Evolutionary conservation across 2,329 filamentous ascomycete genomes (phyloP), one percentile per base, ranked within the genome.

Genomic region (Diaporthe citri): DNA sequence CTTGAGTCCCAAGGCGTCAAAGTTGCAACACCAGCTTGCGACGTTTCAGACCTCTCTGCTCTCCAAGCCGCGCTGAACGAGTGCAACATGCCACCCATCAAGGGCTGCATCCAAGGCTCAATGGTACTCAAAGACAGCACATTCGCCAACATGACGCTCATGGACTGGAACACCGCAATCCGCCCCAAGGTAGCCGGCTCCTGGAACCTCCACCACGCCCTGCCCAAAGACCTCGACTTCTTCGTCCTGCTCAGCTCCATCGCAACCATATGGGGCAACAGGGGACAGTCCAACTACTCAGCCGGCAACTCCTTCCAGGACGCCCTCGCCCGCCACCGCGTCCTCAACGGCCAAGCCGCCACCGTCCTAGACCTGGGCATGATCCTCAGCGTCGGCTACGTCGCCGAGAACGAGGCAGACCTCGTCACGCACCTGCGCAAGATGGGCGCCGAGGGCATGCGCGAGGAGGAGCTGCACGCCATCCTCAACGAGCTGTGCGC

Each of bases 351-450:
- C 25, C 76, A 78, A 36, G 66, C 74, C 1, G 76, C 74, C 13
- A 74, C 79, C 13, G 75, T 76, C 20, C 55, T 79, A 8, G 75
- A 79, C n/a, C 77, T 80, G 43, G 76, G 75, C 20, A 73, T 62
- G 41, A 41, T 67, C 25, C 31, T 31, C 9, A 17, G n/a, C 31
- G 71, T 59, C 31, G 71, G 71, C 60, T 77, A 78, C 56, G 76
- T 79, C 15, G 77, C 77, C 12, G 78, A 80, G 55, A 76, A 77
- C 31, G 76, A 76, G 31, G 79, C 79, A 0, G 85, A 77, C 46
- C 74, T 79, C 10, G 59, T 80, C 43, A 72, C 77, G 25, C 76
- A 78, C 9, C 74, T 80, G 8, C 70, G 51, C 8, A 34, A 71
- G 10, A 62, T 51, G n/a, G 75, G 73, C 20, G 72, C 59, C 52